phyloP scores from a whole-genome alignment of 352 stramenopile genomes.

The Phytophthora macrochlamydospora region DNA sequence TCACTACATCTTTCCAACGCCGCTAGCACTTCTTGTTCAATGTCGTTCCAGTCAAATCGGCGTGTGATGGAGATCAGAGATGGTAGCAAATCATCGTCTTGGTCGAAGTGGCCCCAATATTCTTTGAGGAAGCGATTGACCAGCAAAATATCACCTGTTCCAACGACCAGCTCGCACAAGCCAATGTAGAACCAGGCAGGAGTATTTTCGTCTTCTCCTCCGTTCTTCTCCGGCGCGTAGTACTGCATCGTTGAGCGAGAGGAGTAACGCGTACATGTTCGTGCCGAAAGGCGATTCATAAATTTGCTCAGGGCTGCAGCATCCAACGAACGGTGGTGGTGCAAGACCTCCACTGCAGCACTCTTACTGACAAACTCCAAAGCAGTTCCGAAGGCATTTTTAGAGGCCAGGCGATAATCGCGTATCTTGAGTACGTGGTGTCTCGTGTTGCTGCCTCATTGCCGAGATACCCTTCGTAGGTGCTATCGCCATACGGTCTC shows the following conservation, averaged over 20 bases:
- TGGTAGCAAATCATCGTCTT: conserved; percentile 1
- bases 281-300: not conserved
- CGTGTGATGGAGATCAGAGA: conserved; percentile 2
- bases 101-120: conserved; percentile 7
- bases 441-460: conserved; percentile 29
- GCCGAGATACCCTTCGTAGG: conserved; percentile 17
- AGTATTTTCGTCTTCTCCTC: not conserved
- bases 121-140: conserved; percentile 17
- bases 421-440: conserved; percentile 20
- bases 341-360: conserved; percentile 4
- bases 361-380: conserved; percentile 12
- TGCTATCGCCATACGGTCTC: conserved; percentile 15
- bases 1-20: conserved; percentile 1
- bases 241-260: not conserved
- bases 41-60: conserved; percentile 15
- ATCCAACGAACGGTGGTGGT: conserved; percentile 2
- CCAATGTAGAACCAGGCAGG: not conserved
- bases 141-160: conserved; percentile 8
- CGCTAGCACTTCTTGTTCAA: conserved; percentile 1
- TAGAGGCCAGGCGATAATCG: conserved; percentile 18
- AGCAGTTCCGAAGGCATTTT: conserved; percentile 1
- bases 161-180: conserved; percentile 11
- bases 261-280: not conserved
- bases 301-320: conserved; percentile 7
- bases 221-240: not conserved